Evolutionary conservation across 768 basidiomycete genomes (phyloP).

Genomic region (Crepidotus variabilis): DNA sequence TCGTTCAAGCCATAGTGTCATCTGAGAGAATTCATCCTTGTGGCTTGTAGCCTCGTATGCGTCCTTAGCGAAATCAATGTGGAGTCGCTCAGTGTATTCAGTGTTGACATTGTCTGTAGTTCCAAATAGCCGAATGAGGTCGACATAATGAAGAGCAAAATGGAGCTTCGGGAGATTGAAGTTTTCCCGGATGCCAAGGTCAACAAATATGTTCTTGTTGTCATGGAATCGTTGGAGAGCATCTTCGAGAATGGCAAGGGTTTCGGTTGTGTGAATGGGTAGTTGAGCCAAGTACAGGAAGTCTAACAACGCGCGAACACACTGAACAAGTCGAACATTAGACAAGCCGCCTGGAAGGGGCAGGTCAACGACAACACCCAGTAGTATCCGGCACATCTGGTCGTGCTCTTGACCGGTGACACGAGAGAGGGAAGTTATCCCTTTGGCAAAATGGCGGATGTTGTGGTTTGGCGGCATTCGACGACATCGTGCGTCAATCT

Average conservation of each 20-base stretch:
- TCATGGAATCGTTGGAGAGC: conserved; percentile 30
- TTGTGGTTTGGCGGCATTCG: conserved; percentile 22
- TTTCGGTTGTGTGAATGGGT: conserved; percentile 22
- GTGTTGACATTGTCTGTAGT: conserved; percentile 36
- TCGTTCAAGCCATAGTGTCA: too few species aligned
- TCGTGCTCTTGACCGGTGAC: background rate
- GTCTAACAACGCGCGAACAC: conserved; percentile 30
- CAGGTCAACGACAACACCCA: conserved; percentile 20
- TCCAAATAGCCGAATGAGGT: conserved; percentile 14
- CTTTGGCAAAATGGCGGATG: conserved; percentile 4
- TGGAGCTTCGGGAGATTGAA: conserved; percentile 19
- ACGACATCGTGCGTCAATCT: conserved; percentile 24
- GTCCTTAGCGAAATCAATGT: background rate
- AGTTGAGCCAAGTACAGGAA: conserved; percentile 35
- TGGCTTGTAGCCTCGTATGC: too few species aligned
- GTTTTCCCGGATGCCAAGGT: conserved; percentile 22
- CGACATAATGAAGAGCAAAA: conserved; percentile 33
- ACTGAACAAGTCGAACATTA: conserved; percentile 14
- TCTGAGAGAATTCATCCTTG: too few species aligned
- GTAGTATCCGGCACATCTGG: background rate
- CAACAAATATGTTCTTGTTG: conserved; percentile 31
- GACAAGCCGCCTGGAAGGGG: conserved; percentile 9
- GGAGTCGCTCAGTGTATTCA: conserved; percentile 25
- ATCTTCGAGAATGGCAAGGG: conserved; percentile 20
- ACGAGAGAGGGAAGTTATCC: conserved; percentile 1